Conservation (phyloP, 2,329 filamentous ascomycete genomes). For the Myriosclerotinia scirpicola region DNA sequence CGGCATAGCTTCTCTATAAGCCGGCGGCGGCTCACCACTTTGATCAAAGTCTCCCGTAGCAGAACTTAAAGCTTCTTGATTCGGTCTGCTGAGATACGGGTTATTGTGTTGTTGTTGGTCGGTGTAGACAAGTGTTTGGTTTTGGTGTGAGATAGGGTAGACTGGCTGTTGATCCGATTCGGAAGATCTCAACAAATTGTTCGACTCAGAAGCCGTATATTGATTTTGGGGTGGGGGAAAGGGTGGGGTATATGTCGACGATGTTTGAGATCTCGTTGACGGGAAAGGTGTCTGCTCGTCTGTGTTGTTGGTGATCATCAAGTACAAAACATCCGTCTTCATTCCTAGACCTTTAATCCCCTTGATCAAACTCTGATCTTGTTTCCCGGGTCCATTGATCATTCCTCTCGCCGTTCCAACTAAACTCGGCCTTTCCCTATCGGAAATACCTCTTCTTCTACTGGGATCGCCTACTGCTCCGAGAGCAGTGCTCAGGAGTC, state of each 20-base stretch:
- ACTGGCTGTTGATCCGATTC: not conserved
- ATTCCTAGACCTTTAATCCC: slow-evolving; percentile 12
- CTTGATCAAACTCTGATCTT: slow-evolving; percentile 21
- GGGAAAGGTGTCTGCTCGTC: not conserved
- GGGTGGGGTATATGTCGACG: not conserved
- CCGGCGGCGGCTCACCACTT: not conserved
- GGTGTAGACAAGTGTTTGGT: not conserved
- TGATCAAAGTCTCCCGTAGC: not conserved
- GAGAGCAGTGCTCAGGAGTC: not conserved
- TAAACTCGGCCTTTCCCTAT: not conserved
- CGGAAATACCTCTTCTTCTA: not conserved
- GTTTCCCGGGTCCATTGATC: slow-evolving; percentile 10
- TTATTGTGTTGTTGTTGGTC: not conserved
- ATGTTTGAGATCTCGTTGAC: not conserved
- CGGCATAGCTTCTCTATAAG: slow-evolving; percentile 16
- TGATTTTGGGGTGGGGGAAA: not conserved
- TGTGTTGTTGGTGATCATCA: slow-evolving; percentile 20
- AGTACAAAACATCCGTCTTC: slow-evolving; percentile 19
- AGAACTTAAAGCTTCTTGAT: not conserved
- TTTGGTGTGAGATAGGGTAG: not conserved
- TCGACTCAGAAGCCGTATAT: not conserved
- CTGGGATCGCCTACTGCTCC: not conserved
- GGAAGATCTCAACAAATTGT: too few species aligned
- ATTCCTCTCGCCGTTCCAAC: slow-evolving; percentile 9
- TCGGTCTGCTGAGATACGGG: too few species aligned